phyloP scores from a whole-genome alignment of 768 basidiomycete genomes.

The Auriscalpium orientale region DNA sequence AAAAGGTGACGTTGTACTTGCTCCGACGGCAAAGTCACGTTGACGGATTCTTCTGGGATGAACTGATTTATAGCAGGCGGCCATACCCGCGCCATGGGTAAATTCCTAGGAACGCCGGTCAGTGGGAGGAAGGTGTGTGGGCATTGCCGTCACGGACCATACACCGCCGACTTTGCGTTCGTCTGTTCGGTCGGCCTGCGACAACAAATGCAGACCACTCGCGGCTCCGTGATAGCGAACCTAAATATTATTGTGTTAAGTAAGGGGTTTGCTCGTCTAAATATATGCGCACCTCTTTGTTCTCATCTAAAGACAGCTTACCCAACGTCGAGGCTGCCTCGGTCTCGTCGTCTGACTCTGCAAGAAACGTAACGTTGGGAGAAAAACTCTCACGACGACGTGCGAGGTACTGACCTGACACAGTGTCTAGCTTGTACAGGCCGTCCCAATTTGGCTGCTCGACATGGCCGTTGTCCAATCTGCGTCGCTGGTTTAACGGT shows the following conservation, averaged over 20 bases:
- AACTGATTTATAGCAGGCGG: constrained; percentile 44
- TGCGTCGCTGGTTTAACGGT: constrained; percentile 39
- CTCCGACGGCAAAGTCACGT: constrained; percentile 49
- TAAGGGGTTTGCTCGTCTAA: constrained; percentile 15
- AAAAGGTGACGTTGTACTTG: constrained; percentile 62
- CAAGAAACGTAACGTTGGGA: neutral
- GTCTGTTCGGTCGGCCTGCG: constrained; percentile 56
- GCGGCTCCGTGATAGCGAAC: constrained; percentile 79
- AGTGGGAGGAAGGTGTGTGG: constrained; percentile 5
- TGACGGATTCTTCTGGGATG: constrained; percentile 35
- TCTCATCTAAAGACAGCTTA: constrained; percentile 67
- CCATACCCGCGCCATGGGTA: constrained; percentile 74
- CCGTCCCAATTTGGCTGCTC: constrained; percentile 43
- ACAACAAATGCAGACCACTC: constrained; percentile 72
- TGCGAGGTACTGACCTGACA: constrained; percentile 4
- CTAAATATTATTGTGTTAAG: constrained; percentile 33
- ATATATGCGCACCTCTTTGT: constrained; percentile 49
- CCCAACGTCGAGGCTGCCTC: constrained; percentile 55
- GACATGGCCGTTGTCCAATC: constrained; percentile 30
- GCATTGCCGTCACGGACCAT: constrained; percentile 35
- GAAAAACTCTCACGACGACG: neutral
- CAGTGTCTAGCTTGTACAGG: constrained; percentile 50
- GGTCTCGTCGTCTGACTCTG: constrained; percentile 14
- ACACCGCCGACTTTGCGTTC: constrained; percentile 61
- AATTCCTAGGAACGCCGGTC: constrained; percentile 35